Evolutionary conservation across 2,329 filamentous ascomycete genomes (phyloP).

Genomic region (Keithomyces neogunnii): DNA sequence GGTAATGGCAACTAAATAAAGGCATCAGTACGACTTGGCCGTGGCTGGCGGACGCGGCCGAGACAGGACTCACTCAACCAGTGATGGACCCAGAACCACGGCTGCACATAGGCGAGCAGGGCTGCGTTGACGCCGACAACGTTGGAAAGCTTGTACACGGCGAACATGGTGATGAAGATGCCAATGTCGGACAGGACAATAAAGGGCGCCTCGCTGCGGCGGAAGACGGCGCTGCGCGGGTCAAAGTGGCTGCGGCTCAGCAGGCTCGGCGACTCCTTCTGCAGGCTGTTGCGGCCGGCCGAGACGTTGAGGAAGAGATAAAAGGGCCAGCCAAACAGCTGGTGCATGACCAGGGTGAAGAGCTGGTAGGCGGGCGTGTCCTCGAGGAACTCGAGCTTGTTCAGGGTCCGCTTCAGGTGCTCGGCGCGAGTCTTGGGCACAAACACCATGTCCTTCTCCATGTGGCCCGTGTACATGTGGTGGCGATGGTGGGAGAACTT

Average conservation of each 20-base stretch:
- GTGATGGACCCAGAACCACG: conserved; percentile 63
- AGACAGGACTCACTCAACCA: conserved; percentile 46
- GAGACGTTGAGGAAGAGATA: conserved; percentile 53
- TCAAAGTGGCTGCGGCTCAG: conserved; percentile 49
- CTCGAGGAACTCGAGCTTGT: conserved; percentile 45
- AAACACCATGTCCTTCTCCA: conserved; percentile 53
- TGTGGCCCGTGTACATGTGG: conserved; percentile 60
- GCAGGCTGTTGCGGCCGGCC: conserved; percentile 9
- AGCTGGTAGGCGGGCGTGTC: conserved; percentile 52
- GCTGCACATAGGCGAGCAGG: conserved; percentile 47
- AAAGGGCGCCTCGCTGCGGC: conserved; percentile 43
- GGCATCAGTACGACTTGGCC: neutral
- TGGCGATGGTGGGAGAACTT: conserved; percentile 62
- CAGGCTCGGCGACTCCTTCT: conserved; percentile 1
- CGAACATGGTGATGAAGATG: conserved; percentile 39
- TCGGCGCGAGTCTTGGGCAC: conserved; percentile 36
- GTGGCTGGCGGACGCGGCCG: neutral
- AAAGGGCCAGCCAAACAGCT: conserved; percentile 54
- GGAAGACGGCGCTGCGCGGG: conserved; percentile 52
- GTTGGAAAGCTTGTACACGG: conserved; percentile 42
- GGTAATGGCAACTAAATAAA: conserved; percentile 54
- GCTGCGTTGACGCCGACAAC: conserved; percentile 47
- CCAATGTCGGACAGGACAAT: conserved; percentile 54
- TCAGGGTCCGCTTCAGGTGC: conserved; percentile 13
- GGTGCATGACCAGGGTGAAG: conserved; percentile 43